Evolutionary conservation across 1,139 yeast species (phyloP).

Genomic region (Pichia sp.): DNA sequence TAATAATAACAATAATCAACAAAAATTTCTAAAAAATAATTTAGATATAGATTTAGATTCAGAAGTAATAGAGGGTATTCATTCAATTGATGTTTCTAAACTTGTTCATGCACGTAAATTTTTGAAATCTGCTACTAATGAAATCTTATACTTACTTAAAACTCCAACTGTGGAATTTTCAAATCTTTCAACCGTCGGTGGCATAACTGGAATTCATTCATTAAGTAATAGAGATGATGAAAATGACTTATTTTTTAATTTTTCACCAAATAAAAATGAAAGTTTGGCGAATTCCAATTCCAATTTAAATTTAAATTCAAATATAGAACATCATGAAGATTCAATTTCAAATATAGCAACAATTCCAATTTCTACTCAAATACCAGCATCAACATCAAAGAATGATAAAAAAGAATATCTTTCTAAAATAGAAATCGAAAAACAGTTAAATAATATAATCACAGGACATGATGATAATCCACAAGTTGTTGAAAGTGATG

Average conservation of each 20-base stretch:
- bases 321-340: not conserved
- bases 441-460: slow-evolving; percentile 9
- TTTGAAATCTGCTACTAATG: slow-evolving; percentile 29
- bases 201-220: slow-evolving; percentile 6
- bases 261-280: not conserved
- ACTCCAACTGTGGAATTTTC: slow-evolving; percentile 28
- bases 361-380: not conserved
- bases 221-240: not conserved
- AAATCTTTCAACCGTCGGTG: slow-evolving; percentile 20
- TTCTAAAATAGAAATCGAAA: slow-evolving; percentile 3
- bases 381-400: not conserved
- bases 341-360: not conserved
- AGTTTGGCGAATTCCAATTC: no score
- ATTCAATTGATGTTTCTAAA: slow-evolving; percentile 24
- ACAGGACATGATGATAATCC: slow-evolving; percentile 1
- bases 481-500: slow-evolving; percentile 19
- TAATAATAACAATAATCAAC: not conserved
- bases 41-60: not conserved
- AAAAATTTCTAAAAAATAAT: no score
- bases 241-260: slow-evolving; percentile 8
- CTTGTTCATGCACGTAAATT: slow-evolving; percentile 29
- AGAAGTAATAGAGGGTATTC: slow-evolving; percentile 15
- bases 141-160: slow-evolving; percentile 29
- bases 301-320: not conserved
- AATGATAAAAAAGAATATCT: not conserved